Conservation (phyloP, 371 early-diverging fungal genomes). For the Apophysomyces elegans region DNA sequence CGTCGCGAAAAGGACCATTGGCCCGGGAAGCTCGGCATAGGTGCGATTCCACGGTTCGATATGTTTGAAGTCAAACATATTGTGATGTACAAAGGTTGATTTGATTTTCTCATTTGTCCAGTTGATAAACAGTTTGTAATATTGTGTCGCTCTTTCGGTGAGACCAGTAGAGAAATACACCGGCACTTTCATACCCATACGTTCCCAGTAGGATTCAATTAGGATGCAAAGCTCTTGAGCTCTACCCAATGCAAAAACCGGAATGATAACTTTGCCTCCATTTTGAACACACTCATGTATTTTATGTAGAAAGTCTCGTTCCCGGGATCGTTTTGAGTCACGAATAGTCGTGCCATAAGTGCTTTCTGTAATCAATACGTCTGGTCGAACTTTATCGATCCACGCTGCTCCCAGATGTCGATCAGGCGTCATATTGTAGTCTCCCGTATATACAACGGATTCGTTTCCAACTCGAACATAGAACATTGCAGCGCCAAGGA, state of each 20-base stretch:
- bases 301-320: conserved; percentile 91
- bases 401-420: conserved; percentile 94
- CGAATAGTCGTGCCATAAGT: conserved; percentile 97
- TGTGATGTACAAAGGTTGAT: conserved; percentile 81
- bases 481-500: conserved; percentile 98
- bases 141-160: conserved; percentile 92
- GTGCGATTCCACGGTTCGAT: conserved; percentile 83
- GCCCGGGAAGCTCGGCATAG: conserved; percentile 72
- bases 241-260: conserved; percentile 95
- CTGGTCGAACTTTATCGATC: conserved; percentile 90
- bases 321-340: conserved; percentile 91
- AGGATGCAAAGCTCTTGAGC: conserved; percentile 97
- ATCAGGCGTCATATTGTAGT: conserved; percentile 98
- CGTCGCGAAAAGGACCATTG: conserved; percentile 95
- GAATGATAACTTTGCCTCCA: conserved; percentile 96
- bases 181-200: conserved; percentile 86
- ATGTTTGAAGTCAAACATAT: conserved; percentile 95
- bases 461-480: conserved; percentile 81
- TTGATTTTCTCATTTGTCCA: conserved; percentile 97
- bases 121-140: conserved; percentile 91
- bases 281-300: conserved; percentile 85
- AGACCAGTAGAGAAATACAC: conserved; percentile 95
- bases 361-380: conserved; percentile 93
- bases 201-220: conserved; percentile 95
- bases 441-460: conserved; percentile 95